These are phyloP conservation scores for Naganishia sp. DNA, from an alignment of 1,284 basidiomycete genomes.

Conservation along the genomic window DNA sequence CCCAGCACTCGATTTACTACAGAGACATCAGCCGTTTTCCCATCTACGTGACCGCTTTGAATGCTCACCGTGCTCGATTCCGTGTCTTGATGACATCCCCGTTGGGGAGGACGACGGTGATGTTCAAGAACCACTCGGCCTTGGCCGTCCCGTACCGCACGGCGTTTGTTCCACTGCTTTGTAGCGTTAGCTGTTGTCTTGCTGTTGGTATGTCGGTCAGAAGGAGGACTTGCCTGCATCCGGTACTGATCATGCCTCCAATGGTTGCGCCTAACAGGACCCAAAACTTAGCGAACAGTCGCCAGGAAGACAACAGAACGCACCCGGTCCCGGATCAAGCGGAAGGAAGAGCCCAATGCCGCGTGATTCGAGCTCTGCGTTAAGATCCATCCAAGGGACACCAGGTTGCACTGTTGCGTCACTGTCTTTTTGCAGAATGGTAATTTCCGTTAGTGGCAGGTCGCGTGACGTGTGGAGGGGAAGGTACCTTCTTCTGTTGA, in stretches of 20 bases:
- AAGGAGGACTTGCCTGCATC: conserved; percentile 69
- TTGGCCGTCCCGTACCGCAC: conserved; percentile 84
- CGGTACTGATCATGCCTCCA: conserved; percentile 88
- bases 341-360: conserved; percentile 86
- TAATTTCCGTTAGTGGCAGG: conserved; percentile 54
- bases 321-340: conserved; percentile 55
- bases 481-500: conserved; percentile 15
- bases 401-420: conserved; percentile 84
- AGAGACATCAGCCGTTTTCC: background rate
- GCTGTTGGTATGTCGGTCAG: too few relatives aligned
- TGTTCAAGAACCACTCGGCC: conserved; percentile 80
- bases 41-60: too few relatives aligned
- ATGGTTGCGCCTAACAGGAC: conserved; percentile 66
- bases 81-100: conserved; percentile 94
- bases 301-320: background rate
- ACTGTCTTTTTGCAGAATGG: conserved; percentile 59
- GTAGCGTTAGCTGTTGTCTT: conserved; percentile 1
- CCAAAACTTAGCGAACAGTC: conserved; percentile 45
- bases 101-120: conserved; percentile 81
- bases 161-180: conserved; percentile 67
- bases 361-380: conserved; percentile 68
- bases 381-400: conserved; percentile 81
- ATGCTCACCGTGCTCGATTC: conserved; percentile 62
- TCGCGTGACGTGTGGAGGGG: conserved; percentile 41
- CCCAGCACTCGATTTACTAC: conserved; percentile 80